Conservation (phyloP, 148 eudicot species). For the Agrostemma githago region DNA sequence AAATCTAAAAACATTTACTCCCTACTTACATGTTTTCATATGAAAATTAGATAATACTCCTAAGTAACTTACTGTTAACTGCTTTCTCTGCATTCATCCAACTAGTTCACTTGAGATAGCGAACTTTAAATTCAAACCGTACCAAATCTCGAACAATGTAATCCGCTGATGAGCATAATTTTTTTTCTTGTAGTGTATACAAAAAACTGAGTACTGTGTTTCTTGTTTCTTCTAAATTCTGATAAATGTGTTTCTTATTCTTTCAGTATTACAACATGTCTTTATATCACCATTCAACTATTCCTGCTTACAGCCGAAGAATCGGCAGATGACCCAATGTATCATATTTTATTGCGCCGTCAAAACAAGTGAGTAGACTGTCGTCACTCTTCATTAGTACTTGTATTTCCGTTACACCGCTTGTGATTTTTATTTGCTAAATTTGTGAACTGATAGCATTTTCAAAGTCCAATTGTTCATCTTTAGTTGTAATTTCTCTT, state of each 20-base stretch:
- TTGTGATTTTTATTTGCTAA: not conserved
- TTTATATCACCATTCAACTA: conserved; percentile 54
- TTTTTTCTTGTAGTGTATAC: not conserved
- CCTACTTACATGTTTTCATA: not conserved
- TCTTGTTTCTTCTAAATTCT: not conserved
- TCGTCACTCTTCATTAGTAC: not conserved
- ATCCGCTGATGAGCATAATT: no score
- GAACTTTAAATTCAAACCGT: no score
- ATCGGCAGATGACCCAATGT: conserved; percentile 52
- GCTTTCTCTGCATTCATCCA: conserved; percentile 18
- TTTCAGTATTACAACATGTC: conserved; percentile 71
- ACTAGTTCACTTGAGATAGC: not conserved
- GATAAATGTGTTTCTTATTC: not conserved
- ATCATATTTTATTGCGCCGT: conserved; percentile 46
- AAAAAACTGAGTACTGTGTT: not conserved
- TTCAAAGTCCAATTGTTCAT: not conserved
- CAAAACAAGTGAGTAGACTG: conserved; percentile 40
- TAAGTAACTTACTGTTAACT: conserved; percentile 9
- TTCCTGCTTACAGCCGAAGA: conserved; percentile 60
- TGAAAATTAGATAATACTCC: conserved; percentile 5
- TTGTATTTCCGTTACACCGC: not conserved
- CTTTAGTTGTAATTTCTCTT: not conserved
- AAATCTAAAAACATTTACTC: not conserved
- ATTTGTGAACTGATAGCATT: not conserved
- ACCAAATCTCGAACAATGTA: no score